phyloP scores from a whole-genome alignment of 192 early-diverging fungal species.

The Linnemannia schmuckeri region DNA sequence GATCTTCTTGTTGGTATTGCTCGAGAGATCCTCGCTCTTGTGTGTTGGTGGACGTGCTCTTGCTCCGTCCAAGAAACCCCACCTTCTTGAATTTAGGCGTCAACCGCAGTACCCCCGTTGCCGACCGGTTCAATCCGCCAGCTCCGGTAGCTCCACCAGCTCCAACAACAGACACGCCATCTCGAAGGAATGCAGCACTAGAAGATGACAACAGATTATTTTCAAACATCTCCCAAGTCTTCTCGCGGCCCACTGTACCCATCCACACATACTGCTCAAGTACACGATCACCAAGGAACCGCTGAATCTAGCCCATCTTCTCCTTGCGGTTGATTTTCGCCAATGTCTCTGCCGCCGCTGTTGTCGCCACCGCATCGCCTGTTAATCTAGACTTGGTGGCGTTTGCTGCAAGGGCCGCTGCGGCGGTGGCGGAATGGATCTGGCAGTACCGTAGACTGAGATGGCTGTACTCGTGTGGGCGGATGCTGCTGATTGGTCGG shows the following conservation, averaged over 20 bases:
- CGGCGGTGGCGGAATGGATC: not conserved
- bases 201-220: slow-evolving; percentile 25
- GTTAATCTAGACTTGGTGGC: too few species aligned
- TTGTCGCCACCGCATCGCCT: not conserved
- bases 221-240: slow-evolving; percentile 35
- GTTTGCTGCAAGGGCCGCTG: too few species aligned
- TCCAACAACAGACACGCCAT: not conserved
- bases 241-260: slow-evolving; percentile 36
- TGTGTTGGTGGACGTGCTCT: not conserved
- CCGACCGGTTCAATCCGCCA: not conserved
- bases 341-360: not conserved
- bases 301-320: slow-evolving; percentile 59
- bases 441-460: not conserved
- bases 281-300: slow-evolving; percentile 58
- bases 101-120: not conserved
- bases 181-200: not conserved
- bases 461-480: not conserved
- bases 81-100: not conserved
- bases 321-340: slow-evolving; percentile 36
- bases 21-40: not conserved
- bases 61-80: not conserved
- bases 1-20: not conserved
- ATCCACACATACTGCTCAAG: slow-evolving; percentile 54
- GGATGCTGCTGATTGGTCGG: slow-evolving; percentile 1
- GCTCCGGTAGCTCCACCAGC: not conserved